Conservation (phyloP, 192 early-diverging fungal species). For the Allomyces javanicus region DNA sequence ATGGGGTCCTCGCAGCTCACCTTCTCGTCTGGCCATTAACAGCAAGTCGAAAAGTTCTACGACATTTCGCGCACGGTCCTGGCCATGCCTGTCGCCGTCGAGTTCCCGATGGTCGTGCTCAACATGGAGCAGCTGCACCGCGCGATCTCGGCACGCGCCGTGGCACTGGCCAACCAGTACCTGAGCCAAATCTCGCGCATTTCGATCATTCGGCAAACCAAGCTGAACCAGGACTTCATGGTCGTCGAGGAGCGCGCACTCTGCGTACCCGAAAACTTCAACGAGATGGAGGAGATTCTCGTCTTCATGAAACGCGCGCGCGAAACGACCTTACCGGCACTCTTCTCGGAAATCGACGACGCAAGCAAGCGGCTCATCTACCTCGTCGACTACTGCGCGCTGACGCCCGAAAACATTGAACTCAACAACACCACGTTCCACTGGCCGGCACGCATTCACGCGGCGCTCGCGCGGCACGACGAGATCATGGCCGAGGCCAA, state of each 20-base stretch:
- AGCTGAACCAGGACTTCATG: slow-evolving; percentile 14
- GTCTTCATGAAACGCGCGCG: slow-evolving; percentile 29
- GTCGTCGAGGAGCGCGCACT: slow-evolving; percentile 26
- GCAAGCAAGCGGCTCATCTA: slow-evolving; percentile 25
- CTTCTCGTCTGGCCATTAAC: background rate
- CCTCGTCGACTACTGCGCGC: slow-evolving; percentile 32
- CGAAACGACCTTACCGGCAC: slow-evolving; percentile 20
- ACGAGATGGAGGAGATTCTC: slow-evolving; percentile 45
- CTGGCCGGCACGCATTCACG: slow-evolving; percentile 32
- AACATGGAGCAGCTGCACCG: slow-evolving; percentile 29
- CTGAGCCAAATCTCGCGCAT: slow-evolving; percentile 11
- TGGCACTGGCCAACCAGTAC: slow-evolving; percentile 20
- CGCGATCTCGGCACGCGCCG: slow-evolving; percentile 16
- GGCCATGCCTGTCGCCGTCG: slow-evolving; percentile 16
- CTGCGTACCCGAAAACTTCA: slow-evolving; percentile 33
- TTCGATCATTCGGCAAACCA: slow-evolving; percentile 21
- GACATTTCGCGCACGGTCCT: slow-evolving; percentile 16
- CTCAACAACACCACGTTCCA: slow-evolving; percentile 40
- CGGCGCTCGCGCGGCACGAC: slow-evolving; percentile 28
- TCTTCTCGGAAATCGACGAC: slow-evolving; percentile 27
- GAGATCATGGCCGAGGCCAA: slow-evolving; percentile 30
- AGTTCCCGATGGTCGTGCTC: slow-evolving; percentile 29
- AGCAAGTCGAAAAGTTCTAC: slow-evolving; percentile 34
- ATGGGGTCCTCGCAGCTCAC: background rate
- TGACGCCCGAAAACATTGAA: slow-evolving; percentile 30